Base-by-base conservation (phyloP, 129 eudicot genomes). In the Pulicaria dysenterica region DNA sequence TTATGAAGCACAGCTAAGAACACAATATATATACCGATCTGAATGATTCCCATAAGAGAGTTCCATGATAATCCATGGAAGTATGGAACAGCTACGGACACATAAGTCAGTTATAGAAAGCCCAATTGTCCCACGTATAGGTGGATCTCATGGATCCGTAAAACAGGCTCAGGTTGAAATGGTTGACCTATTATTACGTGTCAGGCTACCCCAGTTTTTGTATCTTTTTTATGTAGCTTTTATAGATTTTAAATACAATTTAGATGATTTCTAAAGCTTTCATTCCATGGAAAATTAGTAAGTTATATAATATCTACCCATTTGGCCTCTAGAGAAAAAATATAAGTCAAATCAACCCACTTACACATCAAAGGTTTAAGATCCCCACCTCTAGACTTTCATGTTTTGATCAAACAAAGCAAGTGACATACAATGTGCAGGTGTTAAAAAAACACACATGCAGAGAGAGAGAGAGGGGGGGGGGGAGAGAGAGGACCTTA, bases 401-500 rank as follows among this genome's bases (percentile, higher is more conserved):
- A 42, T 31, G 76, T 58, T 38, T 72, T 9, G 39, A 36, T 15
- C 40, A 59, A 73, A 45, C 77, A 46, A 72, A 45, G 77, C 68
- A 45, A 13, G 57, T 43, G 56, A 13, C 19, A 70, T 42, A 43
- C 31, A 17, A 56, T 56, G 53, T 8, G 13, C 34, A 72, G n/a
- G 34, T 10, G 64, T 36, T 37, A 5, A 31, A 7, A 8, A 63
- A 47, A 75, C 40, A 38, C 8, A 51, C 14, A 36, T 4, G 50
- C 51, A 58, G 13, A 74, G 24, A 46, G 54, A 56, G 38, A 46
- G 48, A 68, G 53, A 38, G 57, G 5, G 38, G 67, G 74, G 39
- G 60, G 54, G 57, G 73, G 3, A 66, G 56, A 77, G 59, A 80
- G 61, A 12, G 57, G 74, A 93, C 98, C 98, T 94, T 94, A 8